Evolutionary conservation across 1,139 yeast species (phyloP).

Genomic region (Petasospora rhodanensis): DNA sequence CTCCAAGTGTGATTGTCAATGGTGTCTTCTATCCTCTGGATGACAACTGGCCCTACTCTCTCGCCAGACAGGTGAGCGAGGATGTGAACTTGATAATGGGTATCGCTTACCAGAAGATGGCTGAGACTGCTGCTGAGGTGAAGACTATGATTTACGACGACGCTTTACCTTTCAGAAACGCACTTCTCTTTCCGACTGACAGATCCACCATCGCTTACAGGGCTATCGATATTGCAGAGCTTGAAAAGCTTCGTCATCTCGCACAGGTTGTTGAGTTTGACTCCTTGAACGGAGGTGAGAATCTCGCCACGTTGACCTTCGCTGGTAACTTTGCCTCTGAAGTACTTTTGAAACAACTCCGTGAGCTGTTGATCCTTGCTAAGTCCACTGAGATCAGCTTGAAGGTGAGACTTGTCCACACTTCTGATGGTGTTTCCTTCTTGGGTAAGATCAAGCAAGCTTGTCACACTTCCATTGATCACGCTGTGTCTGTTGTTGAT

Average conservation of each 20-base stretch:
- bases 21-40: constrained; percentile 54
- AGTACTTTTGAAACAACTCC: constrained; percentile 39
- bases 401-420: constrained; percentile 36
- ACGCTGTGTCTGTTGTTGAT: constrained; percentile 14
- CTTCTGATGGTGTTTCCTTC: constrained; percentile 18
- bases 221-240: constrained; percentile 30
- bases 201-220: constrained; percentile 31
- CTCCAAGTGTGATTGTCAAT: constrained; percentile 61
- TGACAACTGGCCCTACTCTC: constrained; percentile 38
- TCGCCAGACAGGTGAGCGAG: constrained; percentile 33
- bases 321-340: constrained; percentile 48
- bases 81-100: constrained; percentile 29
- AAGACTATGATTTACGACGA: constrained; percentile 17
- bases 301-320: constrained; percentile 41
- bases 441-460: constrained; percentile 20
- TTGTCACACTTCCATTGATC: constrained; percentile 14
- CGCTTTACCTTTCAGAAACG: constrained; percentile 29
- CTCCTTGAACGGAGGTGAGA: constrained; percentile 18
- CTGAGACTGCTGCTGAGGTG: constrained; percentile 28
- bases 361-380: constrained; percentile 31
- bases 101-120: constrained; percentile 27
- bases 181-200: constrained; percentile 32
- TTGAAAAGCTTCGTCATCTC: constrained; percentile 23
- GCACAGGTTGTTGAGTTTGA: constrained; percentile 18
- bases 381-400: constrained; percentile 23